Conservation (phyloP, 1,284 basidiomycete genomes). For the Papiliotrema flavescens region DNA sequence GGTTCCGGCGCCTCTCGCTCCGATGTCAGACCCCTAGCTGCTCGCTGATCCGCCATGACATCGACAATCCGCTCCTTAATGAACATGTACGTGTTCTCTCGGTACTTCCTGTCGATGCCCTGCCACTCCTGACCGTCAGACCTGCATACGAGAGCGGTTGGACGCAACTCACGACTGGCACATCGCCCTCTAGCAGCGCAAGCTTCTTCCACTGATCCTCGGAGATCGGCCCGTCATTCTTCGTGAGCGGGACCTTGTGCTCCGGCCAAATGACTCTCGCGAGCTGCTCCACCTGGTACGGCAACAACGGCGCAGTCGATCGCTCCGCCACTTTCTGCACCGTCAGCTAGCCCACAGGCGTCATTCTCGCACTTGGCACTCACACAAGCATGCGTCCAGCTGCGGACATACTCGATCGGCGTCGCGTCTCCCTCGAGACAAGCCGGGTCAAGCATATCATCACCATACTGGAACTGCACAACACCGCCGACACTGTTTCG, state of each 20-base stretch:
- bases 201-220: conserved; percentile 5
- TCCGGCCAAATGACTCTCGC: conserved; percentile 56
- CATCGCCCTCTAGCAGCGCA: background rate
- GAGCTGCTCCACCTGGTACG: conserved; percentile 80
- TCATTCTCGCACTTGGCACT: conserved; percentile 41
- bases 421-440: conserved; percentile 91
- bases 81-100: conserved; percentile 72
- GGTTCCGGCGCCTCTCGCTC: background rate
- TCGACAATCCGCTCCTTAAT: conserved; percentile 66
- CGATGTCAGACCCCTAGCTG: conserved; percentile 74
- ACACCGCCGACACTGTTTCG: conserved; percentile 92
- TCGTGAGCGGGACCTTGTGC: background rate
- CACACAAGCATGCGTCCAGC: conserved; percentile 85
- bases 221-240: background rate
- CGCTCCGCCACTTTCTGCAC: conserved; percentile 62
- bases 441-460: conserved; percentile 95
- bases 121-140: conserved; percentile 37
- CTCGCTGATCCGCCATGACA: conserved; percentile 66
- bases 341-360: background rate
- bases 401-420: conserved; percentile 82
- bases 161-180: background rate
- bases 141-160: background rate
- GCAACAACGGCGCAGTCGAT: conserved; percentile 65
- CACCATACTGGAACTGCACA: conserved; percentile 97
- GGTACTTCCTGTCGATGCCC: conserved; percentile 68